Conservation (phyloP, 139 green algal species). For the Ettlia oleoabundans region DNA sequence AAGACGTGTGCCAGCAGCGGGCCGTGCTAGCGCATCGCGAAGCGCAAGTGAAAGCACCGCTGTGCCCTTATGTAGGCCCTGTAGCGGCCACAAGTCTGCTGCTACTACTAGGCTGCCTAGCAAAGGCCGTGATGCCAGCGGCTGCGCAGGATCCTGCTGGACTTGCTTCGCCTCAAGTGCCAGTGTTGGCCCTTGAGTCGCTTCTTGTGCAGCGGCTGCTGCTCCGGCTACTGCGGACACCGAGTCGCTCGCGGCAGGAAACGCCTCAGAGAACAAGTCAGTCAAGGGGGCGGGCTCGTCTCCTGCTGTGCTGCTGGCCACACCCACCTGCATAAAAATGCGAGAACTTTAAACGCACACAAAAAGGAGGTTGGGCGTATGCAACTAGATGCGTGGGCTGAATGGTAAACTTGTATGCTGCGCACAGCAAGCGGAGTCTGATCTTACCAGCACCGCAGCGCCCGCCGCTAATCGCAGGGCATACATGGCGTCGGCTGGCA, state of each 20-base stretch:
- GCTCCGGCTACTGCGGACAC: neutral
- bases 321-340: constrained; percentile 8
- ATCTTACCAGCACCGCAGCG: constrained; percentile 35
- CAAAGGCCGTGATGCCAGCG: no score
- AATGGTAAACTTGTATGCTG: no score
- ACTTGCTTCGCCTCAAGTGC: no score
- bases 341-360: no score
- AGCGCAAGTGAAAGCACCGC: constrained; percentile 35
- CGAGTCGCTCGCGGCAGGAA: neutral
- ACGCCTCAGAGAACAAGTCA: neutral
- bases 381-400: no score
- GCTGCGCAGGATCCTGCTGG: constrained; percentile 4
- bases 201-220: no score
- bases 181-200: no score
- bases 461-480: constrained; percentile 2
- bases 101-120: constrained; percentile 18
- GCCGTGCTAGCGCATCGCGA: constrained; percentile 29
- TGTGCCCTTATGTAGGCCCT: constrained; percentile 29
- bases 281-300: neutral
- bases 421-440: no score
- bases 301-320: neutral
- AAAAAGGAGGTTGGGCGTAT: no score
- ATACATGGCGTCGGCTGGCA: constrained; percentile 31
- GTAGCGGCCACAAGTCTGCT: constrained; percentile 45
- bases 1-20: constrained; percentile 24